Evolutionary conservation across 2,329 filamentous ascomycete genomes (phyloP).

Genomic region (Talaromyces sp.): DNA sequence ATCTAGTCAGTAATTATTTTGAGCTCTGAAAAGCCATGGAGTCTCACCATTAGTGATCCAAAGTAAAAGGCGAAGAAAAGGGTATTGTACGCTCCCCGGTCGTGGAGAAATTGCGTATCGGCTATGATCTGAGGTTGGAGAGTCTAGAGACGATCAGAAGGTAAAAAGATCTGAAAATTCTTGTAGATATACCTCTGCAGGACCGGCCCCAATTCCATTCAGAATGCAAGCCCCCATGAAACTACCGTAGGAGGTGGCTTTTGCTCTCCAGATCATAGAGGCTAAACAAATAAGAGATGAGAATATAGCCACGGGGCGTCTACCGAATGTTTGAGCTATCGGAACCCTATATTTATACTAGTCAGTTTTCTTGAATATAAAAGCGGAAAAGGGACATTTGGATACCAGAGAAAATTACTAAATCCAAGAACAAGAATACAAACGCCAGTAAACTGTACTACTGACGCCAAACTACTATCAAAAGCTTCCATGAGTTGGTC

Average conservation of each 20-base stretch:
- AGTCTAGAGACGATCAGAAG: slow-evolving; percentile 29
- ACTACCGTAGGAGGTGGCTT: slow-evolving; percentile 52
- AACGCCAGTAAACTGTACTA: slow-evolving; percentile 53
- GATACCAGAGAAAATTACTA: slow-evolving; percentile 56
- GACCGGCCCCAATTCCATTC: slow-evolving; percentile 7
- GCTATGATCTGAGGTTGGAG: slow-evolving; percentile 59
- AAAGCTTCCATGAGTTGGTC: slow-evolving; percentile 53
- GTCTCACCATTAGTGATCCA: not conserved
- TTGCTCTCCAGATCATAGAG: slow-evolving; percentile 55
- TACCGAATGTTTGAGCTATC: slow-evolving; percentile 50
- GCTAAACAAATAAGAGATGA: slow-evolving; percentile 50
- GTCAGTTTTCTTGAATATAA: not conserved
- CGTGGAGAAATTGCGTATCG: slow-evolving; percentile 61
- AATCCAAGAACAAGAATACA: slow-evolving; percentile 55
- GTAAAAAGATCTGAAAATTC: no score
- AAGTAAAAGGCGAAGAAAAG: not conserved
- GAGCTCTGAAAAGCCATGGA: not conserved
- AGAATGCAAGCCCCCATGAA: slow-evolving; percentile 59
- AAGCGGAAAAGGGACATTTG: not conserved
- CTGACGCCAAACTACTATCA: slow-evolving; percentile 48
- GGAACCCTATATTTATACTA: slow-evolving; percentile 42
- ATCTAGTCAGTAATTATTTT: slow-evolving; percentile 15
- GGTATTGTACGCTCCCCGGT: slow-evolving; percentile 59
- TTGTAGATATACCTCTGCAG: not conserved
- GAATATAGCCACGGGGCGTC: slow-evolving; percentile 49